Conservation (phyloP, 768 basidiomycete species). For the Boletus rubropictus region DNA sequence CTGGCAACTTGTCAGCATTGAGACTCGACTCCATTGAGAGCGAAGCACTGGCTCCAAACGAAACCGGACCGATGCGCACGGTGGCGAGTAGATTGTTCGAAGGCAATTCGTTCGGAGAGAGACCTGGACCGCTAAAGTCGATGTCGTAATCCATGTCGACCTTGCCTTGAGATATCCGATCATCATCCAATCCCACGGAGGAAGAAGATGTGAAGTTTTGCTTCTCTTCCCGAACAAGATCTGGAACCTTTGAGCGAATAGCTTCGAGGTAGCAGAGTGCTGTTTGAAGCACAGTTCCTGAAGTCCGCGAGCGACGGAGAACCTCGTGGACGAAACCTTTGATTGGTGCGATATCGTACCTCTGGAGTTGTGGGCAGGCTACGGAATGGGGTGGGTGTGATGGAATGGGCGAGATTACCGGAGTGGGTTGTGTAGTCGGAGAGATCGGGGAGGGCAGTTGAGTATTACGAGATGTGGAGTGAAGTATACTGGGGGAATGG, state of each 20-base stretch:
- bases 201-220: constrained; percentile 36
- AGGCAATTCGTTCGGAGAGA: constrained; percentile 3
- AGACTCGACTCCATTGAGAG: constrained; percentile 15
- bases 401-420: constrained; percentile 27
- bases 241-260: constrained; percentile 64
- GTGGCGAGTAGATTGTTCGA: constrained; percentile 38
- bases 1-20: constrained; percentile 7
- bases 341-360: constrained; percentile 48
- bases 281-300: constrained; percentile 77
- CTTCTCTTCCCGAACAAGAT: constrained; percentile 50
- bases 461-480: constrained; percentile 25
- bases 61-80: constrained; percentile 35
- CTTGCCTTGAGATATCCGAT: constrained; percentile 39
- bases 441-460: constrained; percentile 53
- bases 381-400: constrained; percentile 22
- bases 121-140: constrained; percentile 23
- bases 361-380: constrained; percentile 10
- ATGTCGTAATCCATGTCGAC: constrained; percentile 40
- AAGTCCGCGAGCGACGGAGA: constrained; percentile 78
- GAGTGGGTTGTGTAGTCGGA: constrained; percentile 39
- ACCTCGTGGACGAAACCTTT: constrained; percentile 85
- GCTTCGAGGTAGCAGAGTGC: constrained; percentile 86
- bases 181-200: constrained; percentile 38
- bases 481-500: constrained; percentile 1
- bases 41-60: constrained; percentile 10